A percentile compares a stretch with the other conserved stretches of the same genome.
phyloP scores from a whole-genome alignment of 495 filamentous ascomycete genomes.

The Penicillium paxilli region DNA sequence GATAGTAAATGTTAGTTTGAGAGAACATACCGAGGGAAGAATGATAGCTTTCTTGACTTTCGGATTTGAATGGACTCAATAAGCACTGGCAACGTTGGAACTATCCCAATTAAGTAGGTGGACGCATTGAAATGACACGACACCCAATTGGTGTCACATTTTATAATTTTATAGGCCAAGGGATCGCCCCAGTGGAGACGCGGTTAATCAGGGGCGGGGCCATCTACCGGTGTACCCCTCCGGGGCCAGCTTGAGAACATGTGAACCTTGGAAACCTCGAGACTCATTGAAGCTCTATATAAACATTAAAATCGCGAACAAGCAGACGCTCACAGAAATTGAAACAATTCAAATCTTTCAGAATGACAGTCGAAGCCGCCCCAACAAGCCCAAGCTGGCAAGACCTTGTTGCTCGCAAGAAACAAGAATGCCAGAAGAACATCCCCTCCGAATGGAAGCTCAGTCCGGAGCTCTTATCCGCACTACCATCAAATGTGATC shows the following conservation, averaged over 20 bases:
- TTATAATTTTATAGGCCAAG: too few relatives aligned
- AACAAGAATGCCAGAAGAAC: conserved; percentile 20
- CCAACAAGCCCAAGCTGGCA: conserved; percentile 18
- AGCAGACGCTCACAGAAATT: not conserved
- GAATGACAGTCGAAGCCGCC: not conserved
- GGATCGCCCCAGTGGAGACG: too few relatives aligned
- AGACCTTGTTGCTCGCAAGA: conserved; percentile 21
- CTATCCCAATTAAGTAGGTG: conserved; percentile 25
- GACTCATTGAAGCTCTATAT: not conserved
- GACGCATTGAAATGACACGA: conserved; percentile 16
- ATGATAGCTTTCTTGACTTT: not conserved
- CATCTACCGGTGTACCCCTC: not conserved
- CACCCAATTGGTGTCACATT: not conserved
- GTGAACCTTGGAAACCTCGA: too few relatives aligned
- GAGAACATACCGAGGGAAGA: not conserved
- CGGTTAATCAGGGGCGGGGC: not conserved
- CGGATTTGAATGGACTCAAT: not conserved
- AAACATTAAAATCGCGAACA: not conserved
- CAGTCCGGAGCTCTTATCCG: not conserved
- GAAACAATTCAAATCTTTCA: not conserved
- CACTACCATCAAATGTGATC: conserved; percentile 13
- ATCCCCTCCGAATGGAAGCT: conserved; percentile 32
- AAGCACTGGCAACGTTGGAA: too few relatives aligned
- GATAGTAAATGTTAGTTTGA: too few relatives aligned
- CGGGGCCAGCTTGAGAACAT: too few relatives aligned